Base-by-base conservation (phyloP, 169 alveolate genomes). In the Cryptosporidium ryanae region DNA sequence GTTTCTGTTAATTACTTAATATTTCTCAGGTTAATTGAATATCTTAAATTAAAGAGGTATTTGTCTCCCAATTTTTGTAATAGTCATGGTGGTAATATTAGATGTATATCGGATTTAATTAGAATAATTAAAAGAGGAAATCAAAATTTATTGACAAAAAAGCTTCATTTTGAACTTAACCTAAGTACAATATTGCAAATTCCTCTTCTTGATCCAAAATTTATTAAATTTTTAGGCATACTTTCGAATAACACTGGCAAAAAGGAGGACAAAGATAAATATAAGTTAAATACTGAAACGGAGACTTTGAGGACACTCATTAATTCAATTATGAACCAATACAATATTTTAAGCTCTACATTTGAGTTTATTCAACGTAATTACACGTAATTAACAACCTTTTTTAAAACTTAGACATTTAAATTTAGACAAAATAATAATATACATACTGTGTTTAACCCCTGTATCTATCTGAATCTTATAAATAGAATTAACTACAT, bases 41-140 rank as follows among this genome's bases (percentile, higher is more conserved):
- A 68, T 27, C 31, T 68, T 5, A 50, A 55, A 21, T 10, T 68
- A 34, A 68, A 68, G 52, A 68, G 83, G 17, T 49, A 49, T 32
- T 10, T 68, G n/a, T 25, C 65, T 3, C 66, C 67, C 2, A 50
- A 21, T 15, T 52, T 55, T 38, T 31, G 49, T 17, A 52, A 68
- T n/a, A 31, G 2, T 17, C 10, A 25, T 4, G 27, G 10, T 13
- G 34, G 21, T 52, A 3, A 54, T n/a, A 10, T 68, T n/a, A 27
- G 55, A 2, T 29, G 21, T 23, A 15, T 49, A 27, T 0, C 66
- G 6, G 66, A 49, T 49, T 31, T 68, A 8, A 8, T 68, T n/a
- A 68, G 66, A 8, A 64, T 25, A 27, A 13, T 68, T 8, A 49
- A 52, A 5, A 68, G 38, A 31, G 17, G 0, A 21, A 49, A 7